Evolutionary conservation across 768 basidiomycete genomes (phyloP).

Genomic region (Leccinellum rugosiceps): DNA sequence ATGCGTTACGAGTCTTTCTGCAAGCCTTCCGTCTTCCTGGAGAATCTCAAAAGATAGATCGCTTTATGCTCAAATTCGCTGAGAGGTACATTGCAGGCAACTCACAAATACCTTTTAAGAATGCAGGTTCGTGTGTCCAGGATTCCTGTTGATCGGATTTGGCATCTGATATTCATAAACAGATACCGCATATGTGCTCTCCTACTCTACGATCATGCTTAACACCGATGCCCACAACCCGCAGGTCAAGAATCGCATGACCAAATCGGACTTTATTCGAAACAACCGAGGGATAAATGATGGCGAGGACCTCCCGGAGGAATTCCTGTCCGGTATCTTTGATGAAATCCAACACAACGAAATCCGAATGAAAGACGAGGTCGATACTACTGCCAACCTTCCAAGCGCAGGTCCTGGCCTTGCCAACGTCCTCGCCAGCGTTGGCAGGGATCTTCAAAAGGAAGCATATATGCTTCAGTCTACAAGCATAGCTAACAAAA

Average conservation of each 20-base stretch:
- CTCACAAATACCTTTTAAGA: slow-evolving; percentile 79
- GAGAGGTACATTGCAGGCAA: slow-evolving; percentile 94
- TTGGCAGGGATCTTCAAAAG: slow-evolving; percentile 91
- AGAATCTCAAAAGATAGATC: slow-evolving; percentile 97
- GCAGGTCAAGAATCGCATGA: slow-evolving; percentile 93
- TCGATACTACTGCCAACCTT: slow-evolving; percentile 53
- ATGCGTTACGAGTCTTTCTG: slow-evolving; percentile 85
- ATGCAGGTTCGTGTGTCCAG: slow-evolving; percentile 68
- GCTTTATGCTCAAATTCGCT: slow-evolving; percentile 98
- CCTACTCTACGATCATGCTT: slow-evolving; percentile 92
- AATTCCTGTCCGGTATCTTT: slow-evolving; percentile 71
- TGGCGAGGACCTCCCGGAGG: slow-evolving; percentile 81
- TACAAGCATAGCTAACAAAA: slow-evolving; percentile 94
- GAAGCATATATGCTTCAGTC: slow-evolving; percentile 96
- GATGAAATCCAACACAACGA: slow-evolving; percentile 92
- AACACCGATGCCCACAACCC: slow-evolving; percentile 98
- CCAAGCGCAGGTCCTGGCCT: slow-evolving; percentile 62
- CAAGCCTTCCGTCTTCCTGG: slow-evolving; percentile 97
- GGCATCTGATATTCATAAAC: background rate
- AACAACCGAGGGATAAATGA: slow-evolving; percentile 99
- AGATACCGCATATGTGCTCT: slow-evolving; percentile 94
- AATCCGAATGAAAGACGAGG: slow-evolving; percentile 98
- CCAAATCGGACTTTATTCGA: slow-evolving; percentile 84
- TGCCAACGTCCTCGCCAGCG: slow-evolving; percentile 78
- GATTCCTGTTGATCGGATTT: slow-evolving; percentile 3